Evolutionary conservation across 768 basidiomycete genomes (phyloP).

Genomic region (Hemileccinum impolitum): DNA sequence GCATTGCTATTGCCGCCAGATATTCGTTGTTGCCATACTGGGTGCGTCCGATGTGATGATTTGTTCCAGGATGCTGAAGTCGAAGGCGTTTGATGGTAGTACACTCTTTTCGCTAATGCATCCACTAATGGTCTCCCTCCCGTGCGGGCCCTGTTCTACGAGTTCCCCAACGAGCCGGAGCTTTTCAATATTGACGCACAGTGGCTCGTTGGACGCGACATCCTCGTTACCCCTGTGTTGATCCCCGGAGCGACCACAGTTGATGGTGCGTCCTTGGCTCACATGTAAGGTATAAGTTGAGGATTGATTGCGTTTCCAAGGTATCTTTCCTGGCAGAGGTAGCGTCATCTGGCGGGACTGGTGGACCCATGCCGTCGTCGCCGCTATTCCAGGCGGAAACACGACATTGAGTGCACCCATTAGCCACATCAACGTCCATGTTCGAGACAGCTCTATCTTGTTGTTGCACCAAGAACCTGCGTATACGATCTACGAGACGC

Average conservation of each 20-base stretch:
- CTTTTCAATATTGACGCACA: constrained; percentile 62
- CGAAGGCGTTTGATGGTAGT: constrained; percentile 38
- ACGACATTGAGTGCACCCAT: constrained; percentile 64
- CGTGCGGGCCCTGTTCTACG: constrained; percentile 71
- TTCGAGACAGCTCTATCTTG: constrained; percentile 65
- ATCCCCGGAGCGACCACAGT: constrained; percentile 66
- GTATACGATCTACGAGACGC: constrained; percentile 68
- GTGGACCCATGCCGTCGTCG: constrained; percentile 61
- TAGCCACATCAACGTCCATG: constrained; percentile 71
- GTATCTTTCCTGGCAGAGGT: constrained; percentile 40
- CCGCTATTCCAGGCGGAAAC: constrained; percentile 39
- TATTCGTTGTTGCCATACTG: constrained; percentile 78
- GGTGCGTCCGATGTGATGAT: constrained; percentile 39
- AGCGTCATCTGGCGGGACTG: constrained; percentile 39
- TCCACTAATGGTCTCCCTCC: constrained; percentile 66
- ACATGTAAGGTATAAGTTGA: neutral
- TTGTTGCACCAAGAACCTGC: constrained; percentile 59
- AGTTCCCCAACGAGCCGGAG: constrained; percentile 70
- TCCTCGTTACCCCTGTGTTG: constrained; percentile 76
- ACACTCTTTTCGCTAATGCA: constrained; percentile 69
- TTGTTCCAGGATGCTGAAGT: neutral
- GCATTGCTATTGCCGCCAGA: constrained; percentile 65
- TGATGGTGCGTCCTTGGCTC: constrained; percentile 41
- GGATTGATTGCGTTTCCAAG: constrained; percentile 29
- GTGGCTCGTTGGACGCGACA: constrained; percentile 33